Evolutionary conservation across 2,329 filamentous ascomycete species (phyloP), one percentile per base, ranked within the genome.

Genomic region (Hymenoscyphus fructigenus): DNA sequence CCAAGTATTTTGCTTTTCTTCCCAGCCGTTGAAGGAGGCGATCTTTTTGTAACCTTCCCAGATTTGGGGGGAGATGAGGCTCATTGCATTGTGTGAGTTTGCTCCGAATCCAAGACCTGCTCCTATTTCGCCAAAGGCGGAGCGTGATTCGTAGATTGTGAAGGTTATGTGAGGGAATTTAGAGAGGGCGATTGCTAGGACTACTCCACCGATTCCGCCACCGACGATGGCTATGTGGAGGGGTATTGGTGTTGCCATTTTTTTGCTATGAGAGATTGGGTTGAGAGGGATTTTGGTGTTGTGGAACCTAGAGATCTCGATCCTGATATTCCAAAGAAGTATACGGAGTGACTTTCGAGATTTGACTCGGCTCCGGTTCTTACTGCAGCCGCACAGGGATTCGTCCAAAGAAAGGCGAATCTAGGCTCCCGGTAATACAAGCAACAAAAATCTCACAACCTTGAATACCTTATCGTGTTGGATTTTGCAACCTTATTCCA

Each of bases 61-160:
- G 14, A 65, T 56, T 12, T 1, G 14, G 7, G 59, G 53, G 14
- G 38, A 57, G 7, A 65, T 61, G 15, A 65, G 32, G 10, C 28
- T 44, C 63, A 65, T 65, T 4, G 63, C 63, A 12, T 15, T 26
- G 17, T 59, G 38, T 3, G 63, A 57, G 44, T 65, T 65, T 2
- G 63, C 53, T 9, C 55, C 63, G 34, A 65, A 65, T 57, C 41
- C 59, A 23, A 65, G 23, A 10, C 63, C 63, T 12, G 63, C 63
- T 10, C 63, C 63, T 26, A 65, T 65, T 44, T 65, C 63, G n/a
- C 59, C 28, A 41, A 65, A 61, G 5, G 28, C 32, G n/a, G 59
- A 34, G 3, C 38, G 55, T 12, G 53, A 20, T 55, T 65, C 63
- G 23, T 61, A 65, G 29, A 65, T 59, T 20, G 59, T 65, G 55